Evolutionary conservation across 1,139 yeast species (phyloP).

Genomic region (Yamadazyma trypodendri): DNA sequence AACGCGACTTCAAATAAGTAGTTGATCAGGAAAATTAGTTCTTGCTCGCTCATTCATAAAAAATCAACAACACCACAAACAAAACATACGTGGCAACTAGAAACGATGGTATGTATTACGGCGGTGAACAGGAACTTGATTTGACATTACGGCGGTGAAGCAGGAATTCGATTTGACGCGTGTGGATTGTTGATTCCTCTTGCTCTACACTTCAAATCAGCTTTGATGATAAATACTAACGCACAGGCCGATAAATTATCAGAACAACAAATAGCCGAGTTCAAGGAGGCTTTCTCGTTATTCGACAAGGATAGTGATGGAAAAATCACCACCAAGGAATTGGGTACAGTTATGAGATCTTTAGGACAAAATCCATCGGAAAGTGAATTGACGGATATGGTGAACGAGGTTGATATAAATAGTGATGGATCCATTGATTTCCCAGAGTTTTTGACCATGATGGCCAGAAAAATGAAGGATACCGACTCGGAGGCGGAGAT

Average conservation of each 20-base stretch:
- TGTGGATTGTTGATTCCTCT: neutral
- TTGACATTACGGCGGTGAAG: neutral
- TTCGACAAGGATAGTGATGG: conserved; percentile 98
- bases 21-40: neutral
- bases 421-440: conserved; percentile 95
- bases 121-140: neutral
- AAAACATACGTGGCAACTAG: no score
- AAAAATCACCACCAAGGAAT: conserved; percentile 88
- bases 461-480: conserved; percentile 95
- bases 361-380: conserved; percentile 96
- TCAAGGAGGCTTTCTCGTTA: conserved; percentile 94
- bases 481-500: conserved; percentile 97
- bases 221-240: no score
- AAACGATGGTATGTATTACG: neutral
- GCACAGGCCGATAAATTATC: conserved; percentile 78
- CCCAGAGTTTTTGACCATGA: conserved; percentile 78
- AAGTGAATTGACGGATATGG: conserved; percentile 92
- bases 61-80: neutral
- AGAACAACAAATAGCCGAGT: conserved; percentile 94
- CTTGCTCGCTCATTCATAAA: neutral
- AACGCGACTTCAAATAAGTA: conserved; percentile 2
- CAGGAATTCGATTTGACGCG: no score
- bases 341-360: conserved; percentile 98
- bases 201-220: neutral
- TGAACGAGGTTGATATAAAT: conserved; percentile 94